These are phyloP conservation scores for Evernia prunastri DNA, from an alignment of 495 filamentous ascomycete genomes.

Conservation along the genomic window DNA sequence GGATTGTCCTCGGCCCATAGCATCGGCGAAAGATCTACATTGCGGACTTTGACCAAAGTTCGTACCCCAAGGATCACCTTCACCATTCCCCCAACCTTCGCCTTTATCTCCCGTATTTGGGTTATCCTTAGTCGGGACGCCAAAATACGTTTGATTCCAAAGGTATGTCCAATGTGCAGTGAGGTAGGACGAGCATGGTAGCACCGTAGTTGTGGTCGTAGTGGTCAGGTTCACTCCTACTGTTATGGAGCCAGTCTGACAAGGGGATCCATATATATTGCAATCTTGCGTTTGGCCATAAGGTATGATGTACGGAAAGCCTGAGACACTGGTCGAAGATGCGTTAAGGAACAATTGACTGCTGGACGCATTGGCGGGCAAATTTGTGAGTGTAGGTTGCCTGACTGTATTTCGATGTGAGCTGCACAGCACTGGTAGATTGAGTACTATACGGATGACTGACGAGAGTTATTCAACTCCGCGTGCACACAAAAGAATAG, in stretches of 20 bases:
- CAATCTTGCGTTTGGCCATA: constrained; percentile 3
- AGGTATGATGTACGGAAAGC: constrained; percentile 10
- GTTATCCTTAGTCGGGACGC: too few relatives aligned
- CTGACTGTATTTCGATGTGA: neutral
- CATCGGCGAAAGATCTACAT: too few relatives aligned
- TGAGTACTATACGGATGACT: too few relatives aligned
- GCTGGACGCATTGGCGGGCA: neutral
- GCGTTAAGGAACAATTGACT: neutral
- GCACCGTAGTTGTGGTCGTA: neutral
- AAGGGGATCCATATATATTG: constrained; percentile 13
- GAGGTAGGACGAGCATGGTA: constrained; percentile 14
- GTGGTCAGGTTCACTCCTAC: constrained; percentile 6
- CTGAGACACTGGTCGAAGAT: neutral
- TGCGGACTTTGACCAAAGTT: too few relatives aligned
- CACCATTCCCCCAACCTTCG: too few relatives aligned
- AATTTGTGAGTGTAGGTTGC: neutral
- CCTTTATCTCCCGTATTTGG: too few relatives aligned
- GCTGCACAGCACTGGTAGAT: neutral
- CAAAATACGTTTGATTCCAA: too few relatives aligned
- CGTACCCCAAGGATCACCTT: too few relatives aligned
- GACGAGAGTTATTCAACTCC: too few relatives aligned
- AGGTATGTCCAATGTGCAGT: constrained; percentile 2
- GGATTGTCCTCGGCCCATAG: too few relatives aligned
- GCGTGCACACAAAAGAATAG: too few relatives aligned
- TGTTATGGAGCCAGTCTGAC: constrained; percentile 15